Conservation (phyloP, 2,329 filamentous ascomycete genomes). For the Paecilomyces sp. region DNA sequence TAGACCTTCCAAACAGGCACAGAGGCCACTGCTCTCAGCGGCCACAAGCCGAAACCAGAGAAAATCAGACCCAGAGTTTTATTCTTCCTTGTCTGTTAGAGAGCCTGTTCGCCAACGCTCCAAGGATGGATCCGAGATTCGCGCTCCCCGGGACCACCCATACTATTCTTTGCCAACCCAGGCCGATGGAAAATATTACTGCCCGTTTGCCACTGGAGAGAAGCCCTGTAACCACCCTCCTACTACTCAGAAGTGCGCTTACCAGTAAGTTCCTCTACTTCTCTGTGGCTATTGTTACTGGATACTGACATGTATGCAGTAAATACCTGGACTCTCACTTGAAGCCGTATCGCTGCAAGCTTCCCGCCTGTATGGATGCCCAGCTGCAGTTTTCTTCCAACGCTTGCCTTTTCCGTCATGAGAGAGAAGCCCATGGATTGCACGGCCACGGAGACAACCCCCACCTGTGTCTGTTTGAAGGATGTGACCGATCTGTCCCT, state of each 20-base stretch:
- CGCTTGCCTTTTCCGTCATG: constrained; percentile 86
- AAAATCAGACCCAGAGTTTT: constrained; percentile 32
- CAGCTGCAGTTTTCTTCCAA: constrained; percentile 93
- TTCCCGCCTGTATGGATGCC: constrained; percentile 71
- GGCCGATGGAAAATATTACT: constrained; percentile 80
- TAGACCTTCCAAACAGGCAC: constrained; percentile 29
- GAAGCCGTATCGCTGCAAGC: constrained; percentile 94
- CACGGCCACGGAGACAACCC: constrained; percentile 92
- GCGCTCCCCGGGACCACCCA: constrained; percentile 35
- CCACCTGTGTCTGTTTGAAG: constrained; percentile 78
- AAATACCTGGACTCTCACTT: constrained; percentile 96
- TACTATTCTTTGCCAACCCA: constrained; percentile 36
- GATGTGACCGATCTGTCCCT: constrained; percentile 73
- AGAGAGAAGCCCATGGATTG: constrained; percentile 91
- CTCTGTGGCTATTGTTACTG: constrained; percentile 10
- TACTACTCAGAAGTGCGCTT: constrained; percentile 97
- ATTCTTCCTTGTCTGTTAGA: constrained; percentile 24
- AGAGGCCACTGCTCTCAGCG: constrained; percentile 27
- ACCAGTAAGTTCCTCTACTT: constrained; percentile 65
- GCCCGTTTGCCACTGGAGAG: constrained; percentile 66
- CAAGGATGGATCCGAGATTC: constrained; percentile 31
- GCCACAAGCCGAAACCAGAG: constrained; percentile 23
- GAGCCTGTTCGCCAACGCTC: constrained; percentile 26
- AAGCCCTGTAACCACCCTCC: constrained; percentile 79
- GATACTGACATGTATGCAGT: constrained; percentile 44